These are phyloP conservation scores for Buddleja alternifolia DNA, from an alignment of 257 asterid species.

Conservation along the genomic window DNA sequence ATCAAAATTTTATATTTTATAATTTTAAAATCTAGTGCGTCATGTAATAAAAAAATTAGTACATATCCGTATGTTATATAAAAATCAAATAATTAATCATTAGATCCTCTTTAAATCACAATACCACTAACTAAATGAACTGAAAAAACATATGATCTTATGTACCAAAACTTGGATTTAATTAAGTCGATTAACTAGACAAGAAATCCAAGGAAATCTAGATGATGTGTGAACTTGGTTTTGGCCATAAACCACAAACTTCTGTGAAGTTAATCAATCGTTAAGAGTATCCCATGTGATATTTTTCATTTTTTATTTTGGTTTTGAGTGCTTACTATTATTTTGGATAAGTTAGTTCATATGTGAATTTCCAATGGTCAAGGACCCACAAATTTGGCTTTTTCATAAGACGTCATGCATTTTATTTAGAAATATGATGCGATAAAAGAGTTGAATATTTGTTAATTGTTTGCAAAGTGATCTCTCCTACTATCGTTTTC, in stretches of 20 bases:
- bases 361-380: background rate
- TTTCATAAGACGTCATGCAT: background rate
- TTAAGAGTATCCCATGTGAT: constrained; percentile 1
- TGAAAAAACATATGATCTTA: background rate
- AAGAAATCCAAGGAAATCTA: constrained; percentile 9
- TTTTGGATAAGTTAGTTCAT: constrained; percentile 7
- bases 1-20: too few relatives aligned
- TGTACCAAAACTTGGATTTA: background rate
- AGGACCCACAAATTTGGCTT: constrained; percentile 21
- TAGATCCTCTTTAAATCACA: too few relatives aligned
- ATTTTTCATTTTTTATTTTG: too few relatives aligned
- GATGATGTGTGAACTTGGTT: background rate
- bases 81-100: too few relatives aligned
- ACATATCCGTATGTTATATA: too few relatives aligned
- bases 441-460: background rate
- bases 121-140: background rate
- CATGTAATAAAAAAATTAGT: too few relatives aligned
- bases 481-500: too few relatives aligned
- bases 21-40: too few relatives aligned
- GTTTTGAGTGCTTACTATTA: background rate
- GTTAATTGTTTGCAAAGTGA: too few relatives aligned
- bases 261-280: background rate
- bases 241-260: background rate
- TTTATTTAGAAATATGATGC: background rate
- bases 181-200: background rate